phyloP scores from a whole-genome alignment of 2,329 filamentous ascomycete genomes.

The Metarhizium sp. region DNA sequence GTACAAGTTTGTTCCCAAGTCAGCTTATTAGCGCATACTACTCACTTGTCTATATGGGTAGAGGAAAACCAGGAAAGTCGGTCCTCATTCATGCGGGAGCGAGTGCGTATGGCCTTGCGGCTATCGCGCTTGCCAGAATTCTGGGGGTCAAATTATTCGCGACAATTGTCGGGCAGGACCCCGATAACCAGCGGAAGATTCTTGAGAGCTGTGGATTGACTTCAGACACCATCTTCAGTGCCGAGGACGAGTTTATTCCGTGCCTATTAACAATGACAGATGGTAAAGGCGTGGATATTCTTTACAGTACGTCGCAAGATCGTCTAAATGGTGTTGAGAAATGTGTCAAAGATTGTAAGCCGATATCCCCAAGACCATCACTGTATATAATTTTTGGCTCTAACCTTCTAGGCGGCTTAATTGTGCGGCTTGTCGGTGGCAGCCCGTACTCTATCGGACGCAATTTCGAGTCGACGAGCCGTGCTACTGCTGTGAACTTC shows the following conservation, averaged over 20 bases:
- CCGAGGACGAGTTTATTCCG: conserved; percentile 22
- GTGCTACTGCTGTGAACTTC: conserved; percentile 21
- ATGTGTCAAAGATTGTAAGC: conserved; percentile 28
- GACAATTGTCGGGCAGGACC: conserved; percentile 24
- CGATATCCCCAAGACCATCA: neutral
- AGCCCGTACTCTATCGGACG: conserved; percentile 9
- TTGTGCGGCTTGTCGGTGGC: conserved; percentile 22
- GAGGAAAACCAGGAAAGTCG: conserved; percentile 15
- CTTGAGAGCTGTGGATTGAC: conserved; percentile 26
- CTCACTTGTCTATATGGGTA: conserved; percentile 25
- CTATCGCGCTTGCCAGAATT: conserved; percentile 28
- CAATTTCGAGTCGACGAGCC: neutral
- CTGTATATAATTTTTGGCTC: neutral
- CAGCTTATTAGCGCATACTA: conserved; percentile 33
- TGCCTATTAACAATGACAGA: conserved; percentile 22
- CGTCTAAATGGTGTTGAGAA: conserved; percentile 20
- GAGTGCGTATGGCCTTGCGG: conserved; percentile 33
- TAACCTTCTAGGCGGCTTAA: conserved; percentile 17
- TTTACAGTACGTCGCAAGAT: conserved; percentile 35
- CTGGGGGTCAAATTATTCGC: conserved; percentile 31
- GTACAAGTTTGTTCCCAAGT: conserved; percentile 23
- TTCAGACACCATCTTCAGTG: conserved; percentile 27
- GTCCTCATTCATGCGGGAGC: conserved; percentile 36
- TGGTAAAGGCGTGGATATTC: conserved; percentile 28
- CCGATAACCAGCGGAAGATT: conserved; percentile 24